phyloP scores from a whole-genome alignment of 176 grass and related monocot genomes.

The Carex kokanica region DNA sequence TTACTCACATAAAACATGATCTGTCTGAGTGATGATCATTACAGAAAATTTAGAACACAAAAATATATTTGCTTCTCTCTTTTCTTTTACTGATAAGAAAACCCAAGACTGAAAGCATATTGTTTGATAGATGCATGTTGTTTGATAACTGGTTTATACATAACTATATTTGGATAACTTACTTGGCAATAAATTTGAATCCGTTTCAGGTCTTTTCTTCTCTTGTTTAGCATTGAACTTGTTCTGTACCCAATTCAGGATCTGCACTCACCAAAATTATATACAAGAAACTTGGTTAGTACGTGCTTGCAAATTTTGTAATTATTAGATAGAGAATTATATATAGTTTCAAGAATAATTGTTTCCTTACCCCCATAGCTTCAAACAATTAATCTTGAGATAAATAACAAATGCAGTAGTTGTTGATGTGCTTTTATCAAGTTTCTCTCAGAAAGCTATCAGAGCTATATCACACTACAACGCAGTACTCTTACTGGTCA shows the following conservation, averaged over 20 bases:
- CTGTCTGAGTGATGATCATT: neutral
- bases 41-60: neutral
- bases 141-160: neutral
- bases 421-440: constrained; percentile 6
- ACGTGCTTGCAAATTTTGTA: neutral
- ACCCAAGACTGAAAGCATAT: neutral
- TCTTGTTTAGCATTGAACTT: constrained; percentile 45
- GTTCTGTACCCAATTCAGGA: constrained; percentile 74
- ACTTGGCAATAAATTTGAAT: constrained; percentile 12
- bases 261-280: constrained; percentile 40
- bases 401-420: neutral
- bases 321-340: constrained; percentile 5
- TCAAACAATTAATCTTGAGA: constrained; percentile 1
- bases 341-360: neutral
- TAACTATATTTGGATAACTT: constrained; percentile 23
- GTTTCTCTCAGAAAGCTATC: neutral
- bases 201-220: constrained; percentile 32
- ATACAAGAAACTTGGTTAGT: neutral
- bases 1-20: neutral
- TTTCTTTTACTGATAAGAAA: neutral
- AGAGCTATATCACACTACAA: neutral
- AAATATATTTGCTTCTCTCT: neutral
- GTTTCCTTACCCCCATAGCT: constrained; percentile 41
- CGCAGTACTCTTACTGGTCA: neutral
- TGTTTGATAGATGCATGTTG: neutral